Evolutionary conservation across 352 stramenopile species (phyloP).

Genomic region (Elongisporangium undulatum): DNA sequence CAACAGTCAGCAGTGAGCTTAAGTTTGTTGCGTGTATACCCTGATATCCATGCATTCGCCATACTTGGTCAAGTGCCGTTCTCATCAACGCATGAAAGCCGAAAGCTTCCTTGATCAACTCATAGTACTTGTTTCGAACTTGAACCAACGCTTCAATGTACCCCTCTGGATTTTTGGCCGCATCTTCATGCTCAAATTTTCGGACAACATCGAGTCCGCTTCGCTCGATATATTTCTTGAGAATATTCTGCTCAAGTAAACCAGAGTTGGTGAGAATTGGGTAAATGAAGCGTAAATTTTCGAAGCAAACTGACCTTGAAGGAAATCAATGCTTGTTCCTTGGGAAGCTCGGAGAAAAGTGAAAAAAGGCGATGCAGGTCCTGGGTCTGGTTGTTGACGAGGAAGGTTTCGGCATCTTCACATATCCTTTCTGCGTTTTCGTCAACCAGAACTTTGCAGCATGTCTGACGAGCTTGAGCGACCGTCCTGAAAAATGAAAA

Average conservation of each 20-base stretch:
- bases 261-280: background rate
- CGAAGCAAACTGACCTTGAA: slow-evolving; percentile 53
- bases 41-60: background rate
- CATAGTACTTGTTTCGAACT: slow-evolving; percentile 80
- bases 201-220: slow-evolving; percentile 73
- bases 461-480: slow-evolving; percentile 70
- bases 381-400: slow-evolving; percentile 74
- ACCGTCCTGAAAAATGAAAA: slow-evolving; percentile 46
- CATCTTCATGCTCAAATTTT: slow-evolving; percentile 77
- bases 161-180: slow-evolving; percentile 73
- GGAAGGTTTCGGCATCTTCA: slow-evolving; percentile 68
- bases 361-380: slow-evolving; percentile 77
- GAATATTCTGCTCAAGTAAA: slow-evolving; percentile 58
- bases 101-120: slow-evolving; percentile 84
- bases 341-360: slow-evolving; percentile 78
- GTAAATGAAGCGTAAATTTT: background rate
- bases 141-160: slow-evolving; percentile 85
- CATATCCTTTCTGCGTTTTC: slow-evolving; percentile 80
- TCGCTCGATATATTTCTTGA: slow-evolving; percentile 84
- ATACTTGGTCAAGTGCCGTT: slow-evolving; percentile 75
- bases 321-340: slow-evolving; percentile 70
- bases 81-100: slow-evolving; percentile 79
- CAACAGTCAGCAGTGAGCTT: background rate
- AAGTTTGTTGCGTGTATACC: background rate
- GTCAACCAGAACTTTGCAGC: slow-evolving; percentile 74